Conservation (phyloP, 2,329 filamentous ascomycete genomes). For the Epichloe elymi region DNA sequence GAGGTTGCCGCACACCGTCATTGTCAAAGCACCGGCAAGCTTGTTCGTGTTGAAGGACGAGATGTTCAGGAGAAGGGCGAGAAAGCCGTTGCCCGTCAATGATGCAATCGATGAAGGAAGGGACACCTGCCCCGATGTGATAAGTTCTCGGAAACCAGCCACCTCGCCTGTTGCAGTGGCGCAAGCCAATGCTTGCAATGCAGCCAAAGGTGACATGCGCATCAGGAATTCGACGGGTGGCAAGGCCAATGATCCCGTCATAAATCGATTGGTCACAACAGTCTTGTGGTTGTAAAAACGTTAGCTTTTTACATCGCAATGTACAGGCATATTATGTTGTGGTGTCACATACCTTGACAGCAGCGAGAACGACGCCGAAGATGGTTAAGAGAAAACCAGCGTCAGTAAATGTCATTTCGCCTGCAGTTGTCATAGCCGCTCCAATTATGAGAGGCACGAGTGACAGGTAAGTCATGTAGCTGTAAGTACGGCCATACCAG, state of each 20-base stretch:
- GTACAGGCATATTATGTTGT: not conserved
- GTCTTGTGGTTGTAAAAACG: slow-evolving; percentile 20
- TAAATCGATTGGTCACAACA: slow-evolving; percentile 49
- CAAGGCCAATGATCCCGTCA: slow-evolving; percentile 46
- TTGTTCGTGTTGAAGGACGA: slow-evolving; percentile 46
- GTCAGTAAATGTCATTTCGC: slow-evolving; percentile 49
- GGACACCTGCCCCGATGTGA: slow-evolving; percentile 22
- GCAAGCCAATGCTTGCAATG: slow-evolving; percentile 39
- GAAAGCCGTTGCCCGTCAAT: slow-evolving; percentile 36
- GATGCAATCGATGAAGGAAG: slow-evolving; percentile 25
- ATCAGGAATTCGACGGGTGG: slow-evolving; percentile 47
- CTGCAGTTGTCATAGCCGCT: slow-evolving; percentile 45
- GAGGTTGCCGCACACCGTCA: slow-evolving; percentile 46
- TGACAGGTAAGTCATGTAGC: slow-evolving; percentile 42
- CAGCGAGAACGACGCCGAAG: slow-evolving; percentile 39
- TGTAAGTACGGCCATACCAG: slow-evolving; percentile 41
- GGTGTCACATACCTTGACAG: slow-evolving; percentile 32
- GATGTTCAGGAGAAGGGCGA: slow-evolving; percentile 43
- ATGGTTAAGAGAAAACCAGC: slow-evolving; percentile 42
- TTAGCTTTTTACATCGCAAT: not conserved
- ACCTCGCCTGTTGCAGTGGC: slow-evolving; percentile 41
- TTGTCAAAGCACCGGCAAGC: slow-evolving; percentile 42
- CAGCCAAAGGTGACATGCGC: slow-evolving; percentile 49
- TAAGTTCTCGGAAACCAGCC: slow-evolving; percentile 23
- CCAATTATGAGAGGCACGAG: slow-evolving; percentile 48